A percentile compares a stretch with the other conserved stretches of the same genome.
phyloP scores from a whole-genome alignment of 148 eudicot species.

The Salicornia ramosissima region DNA sequence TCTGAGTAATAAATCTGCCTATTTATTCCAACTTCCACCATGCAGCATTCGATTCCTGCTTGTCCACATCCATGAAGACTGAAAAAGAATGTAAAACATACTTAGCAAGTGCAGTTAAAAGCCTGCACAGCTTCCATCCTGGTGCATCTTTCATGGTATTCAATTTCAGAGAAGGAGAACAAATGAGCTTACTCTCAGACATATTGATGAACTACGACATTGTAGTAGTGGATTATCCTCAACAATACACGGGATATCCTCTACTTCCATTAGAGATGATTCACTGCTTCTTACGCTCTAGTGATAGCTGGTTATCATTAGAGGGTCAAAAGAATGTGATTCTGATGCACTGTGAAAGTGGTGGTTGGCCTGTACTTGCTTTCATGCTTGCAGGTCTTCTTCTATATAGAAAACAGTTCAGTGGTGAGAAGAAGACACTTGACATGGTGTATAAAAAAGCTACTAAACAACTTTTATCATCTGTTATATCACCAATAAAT shows the following conservation, averaged over 20 bases:
- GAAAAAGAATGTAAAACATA: conserved; percentile 44
- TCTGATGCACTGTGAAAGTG: conserved; percentile 63
- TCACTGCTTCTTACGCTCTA: conserved; percentile 49
- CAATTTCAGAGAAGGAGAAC: conserved; percentile 46
- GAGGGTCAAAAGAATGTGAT: conserved; percentile 53
- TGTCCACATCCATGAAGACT: conserved; percentile 36
- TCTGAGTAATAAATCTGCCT: neutral
- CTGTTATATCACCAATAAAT: conserved; percentile 37
- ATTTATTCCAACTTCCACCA: neutral
- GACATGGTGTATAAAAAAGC: conserved; percentile 58
- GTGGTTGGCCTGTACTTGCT: conserved; percentile 72
- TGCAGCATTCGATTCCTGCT: conserved; percentile 67
- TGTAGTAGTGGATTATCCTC: conserved; percentile 66
- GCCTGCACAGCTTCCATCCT: conserved; percentile 39
- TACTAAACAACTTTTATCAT: conserved; percentile 36
- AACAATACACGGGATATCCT: conserved; percentile 46
- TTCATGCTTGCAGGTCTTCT: conserved; percentile 68
- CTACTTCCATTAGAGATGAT: conserved; percentile 56
- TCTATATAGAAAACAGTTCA: conserved; percentile 49
- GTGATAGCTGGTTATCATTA: conserved; percentile 58
- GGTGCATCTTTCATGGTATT: conserved; percentile 70
- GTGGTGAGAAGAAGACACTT: conserved; percentile 54
- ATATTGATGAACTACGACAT: conserved; percentile 49
- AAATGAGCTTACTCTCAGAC: conserved; percentile 45
- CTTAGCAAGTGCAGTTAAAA: conserved; percentile 35